These are phyloP conservation scores for Eucalyptus sideroxylon DNA, from an alignment of 345 rosid species.

Conservation along the genomic window DNA sequence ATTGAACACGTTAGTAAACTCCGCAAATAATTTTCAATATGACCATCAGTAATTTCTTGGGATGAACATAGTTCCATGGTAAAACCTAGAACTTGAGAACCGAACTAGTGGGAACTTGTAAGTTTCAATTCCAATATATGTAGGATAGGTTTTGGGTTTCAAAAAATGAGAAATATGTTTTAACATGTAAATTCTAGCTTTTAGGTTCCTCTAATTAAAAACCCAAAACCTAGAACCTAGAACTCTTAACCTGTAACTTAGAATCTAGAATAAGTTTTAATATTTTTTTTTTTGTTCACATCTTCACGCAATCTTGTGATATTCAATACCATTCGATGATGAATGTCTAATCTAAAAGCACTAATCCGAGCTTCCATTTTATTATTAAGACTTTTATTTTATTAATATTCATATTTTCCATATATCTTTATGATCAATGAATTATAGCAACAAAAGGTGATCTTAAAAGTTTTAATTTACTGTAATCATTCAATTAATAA, in stretches of 20 bases:
- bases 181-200: accelerated
- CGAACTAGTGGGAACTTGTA: accelerated
- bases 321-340: accelerated
- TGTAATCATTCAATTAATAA: too few relatives aligned
- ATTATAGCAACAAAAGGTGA: accelerated
- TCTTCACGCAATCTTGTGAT: accelerated
- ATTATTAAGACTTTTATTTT: accelerated
- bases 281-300: accelerated
- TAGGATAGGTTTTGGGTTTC: accelerated
- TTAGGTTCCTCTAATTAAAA: too few relatives aligned
- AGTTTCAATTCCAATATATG: accelerated
- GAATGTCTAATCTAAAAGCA: accelerated
- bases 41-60: accelerated
- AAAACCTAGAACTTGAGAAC: too few relatives aligned
- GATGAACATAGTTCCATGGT: too few relatives aligned
- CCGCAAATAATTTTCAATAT: accelerated
- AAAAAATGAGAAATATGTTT: accelerated
- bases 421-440: accelerated
- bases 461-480: too few relatives aligned
- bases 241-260: too few relatives aligned
- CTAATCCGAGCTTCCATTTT: accelerated
- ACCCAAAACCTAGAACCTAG: accelerated
- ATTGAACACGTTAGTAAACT: not conserved
- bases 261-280: accelerated
- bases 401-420: too few relatives aligned